A percentile compares a stretch with the other conserved stretches of the same genome.
These are phyloP conservation scores for Apiospora marii DNA, from an alignment of 2,329 filamentous ascomycete species.

Conservation along the genomic window DNA sequence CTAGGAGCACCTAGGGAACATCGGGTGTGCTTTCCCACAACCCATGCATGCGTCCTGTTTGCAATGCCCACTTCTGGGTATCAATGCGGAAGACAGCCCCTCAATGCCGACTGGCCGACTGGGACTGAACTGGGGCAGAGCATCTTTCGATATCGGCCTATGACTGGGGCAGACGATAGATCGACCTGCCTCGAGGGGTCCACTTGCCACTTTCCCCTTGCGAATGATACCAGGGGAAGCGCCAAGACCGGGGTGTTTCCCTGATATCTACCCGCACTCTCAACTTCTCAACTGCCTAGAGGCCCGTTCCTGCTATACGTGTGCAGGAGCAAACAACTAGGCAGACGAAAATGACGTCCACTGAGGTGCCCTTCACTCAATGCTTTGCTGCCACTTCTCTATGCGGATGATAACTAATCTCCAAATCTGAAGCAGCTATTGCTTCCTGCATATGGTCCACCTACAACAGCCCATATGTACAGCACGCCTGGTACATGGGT, in stretches of 20 bases:
- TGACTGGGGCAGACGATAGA: background rate
- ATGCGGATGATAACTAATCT: background rate
- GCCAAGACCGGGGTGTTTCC: slow-evolving; percentile 22
- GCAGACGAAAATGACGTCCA: background rate
- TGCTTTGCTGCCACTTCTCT: background rate
- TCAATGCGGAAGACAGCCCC: background rate
- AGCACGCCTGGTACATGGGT: background rate
- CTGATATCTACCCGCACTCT: slow-evolving; percentile 16
- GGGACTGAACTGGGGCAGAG: background rate
- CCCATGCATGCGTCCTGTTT: background rate
- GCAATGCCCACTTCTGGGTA: background rate
- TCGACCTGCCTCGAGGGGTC: background rate
- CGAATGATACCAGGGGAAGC: background rate
- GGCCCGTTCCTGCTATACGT: background rate
- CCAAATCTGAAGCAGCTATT: slow-evolving; percentile 14
- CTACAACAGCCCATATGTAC: background rate
- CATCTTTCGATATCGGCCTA: background rate
- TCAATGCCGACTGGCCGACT: slow-evolving; percentile 4
- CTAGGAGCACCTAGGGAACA: too few species aligned
- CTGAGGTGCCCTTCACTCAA: background rate
- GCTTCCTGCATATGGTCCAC: background rate
- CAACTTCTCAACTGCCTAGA: background rate
- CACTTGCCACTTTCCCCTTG: background rate
- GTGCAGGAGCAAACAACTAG: background rate
- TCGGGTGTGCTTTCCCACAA: background rate